These are phyloP conservation scores for Talaromyces liani DNA, from an alignment of 495 filamentous ascomycete species.

Conservation along the genomic window DNA sequence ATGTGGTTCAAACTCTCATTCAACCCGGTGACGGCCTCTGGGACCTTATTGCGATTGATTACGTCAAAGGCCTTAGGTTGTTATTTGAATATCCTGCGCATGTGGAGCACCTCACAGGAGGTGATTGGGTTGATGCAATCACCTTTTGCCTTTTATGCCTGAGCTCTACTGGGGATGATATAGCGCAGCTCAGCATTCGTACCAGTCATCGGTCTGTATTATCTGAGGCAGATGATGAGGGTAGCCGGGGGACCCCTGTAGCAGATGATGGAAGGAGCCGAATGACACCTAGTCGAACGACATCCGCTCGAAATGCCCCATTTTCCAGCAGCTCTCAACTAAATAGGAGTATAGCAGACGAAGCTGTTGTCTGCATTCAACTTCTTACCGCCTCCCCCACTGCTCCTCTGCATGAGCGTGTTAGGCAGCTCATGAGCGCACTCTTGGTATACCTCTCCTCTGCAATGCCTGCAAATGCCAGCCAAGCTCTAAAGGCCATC, in stretches of 20 bases:
- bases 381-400: conserved; percentile 60
- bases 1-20: conserved; percentile 70
- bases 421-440: conserved; percentile 48
- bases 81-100: conserved; percentile 67
- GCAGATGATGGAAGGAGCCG: conserved; percentile 20
- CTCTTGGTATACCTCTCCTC: conserved; percentile 58
- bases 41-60: conserved; percentile 67
- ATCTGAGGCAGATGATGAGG: conserved; percentile 15
- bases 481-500: conserved; percentile 68
- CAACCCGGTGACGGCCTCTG: conserved; percentile 51
- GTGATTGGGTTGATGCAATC: conserved; percentile 61
- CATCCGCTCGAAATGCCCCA: conserved; percentile 20
- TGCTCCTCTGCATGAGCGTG: conserved; percentile 57
- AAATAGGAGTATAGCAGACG: conserved; percentile 35
- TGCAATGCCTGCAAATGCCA: conserved; percentile 49
- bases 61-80: conserved; percentile 64
- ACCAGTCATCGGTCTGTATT: conserved; percentile 18
- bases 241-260: conserved; percentile 23
- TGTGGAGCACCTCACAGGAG: conserved; percentile 62
- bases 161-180: conserved; percentile 15
- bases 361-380: conserved; percentile 60
- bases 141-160: conserved; percentile 52
- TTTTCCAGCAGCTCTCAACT: conserved; percentile 17
- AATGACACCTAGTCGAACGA: conserved; percentile 27
- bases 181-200: conserved; percentile 22